Base-by-base conservation (phyloP, 208 protist species). In the Trichomonas tenax region DNA sequence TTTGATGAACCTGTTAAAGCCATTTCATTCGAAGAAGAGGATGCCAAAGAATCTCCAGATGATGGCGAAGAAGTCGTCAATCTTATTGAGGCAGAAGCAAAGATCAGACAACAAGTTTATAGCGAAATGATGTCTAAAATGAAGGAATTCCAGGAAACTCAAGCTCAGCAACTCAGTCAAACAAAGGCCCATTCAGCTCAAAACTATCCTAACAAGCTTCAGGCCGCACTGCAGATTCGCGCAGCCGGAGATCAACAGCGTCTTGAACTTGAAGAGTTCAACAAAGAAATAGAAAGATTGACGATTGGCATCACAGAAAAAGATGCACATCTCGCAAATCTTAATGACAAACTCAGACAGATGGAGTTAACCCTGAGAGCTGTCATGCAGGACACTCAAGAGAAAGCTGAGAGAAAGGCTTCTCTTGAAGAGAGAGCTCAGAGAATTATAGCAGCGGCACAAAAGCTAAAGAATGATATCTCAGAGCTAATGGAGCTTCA, bases 51-150 rank as follows among this genome's bases (percentile, higher is more conserved):
- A 46, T 6, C 38, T 8, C 10, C 3, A 44, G 36, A n/a, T 10
- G 14, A 14, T 89, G 82, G 41, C 21, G 17, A 44, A 89, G 40
- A 89, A 48, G 40, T 89, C 9, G 36, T n/a, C 11, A 84, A 41
- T 34, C 36, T 84, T 15, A 40, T 41, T 41, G 81, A 34, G 15
- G 81, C 81, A 46, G 82, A 89, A 89, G 82, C 82, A n/a, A 89
- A 89, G 48, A 89, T 89, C 48, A 44, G 82, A n/a, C 82, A 89
- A 89, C n/a, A 89, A 89, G 40, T 89, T 89, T 40, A 89, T 31
- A 40, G 11, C 36, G 82, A 89, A 89, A 89, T 89, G 82, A 40
- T 40, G 36, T 0, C 14, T 15, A 44, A 40, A n/a, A 23, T 89
- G 23, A 44, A 46, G 48, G 36, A 89, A 31, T 44, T 46, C 23